These are phyloP conservation scores for Rhizophlyctis rosea DNA, from an alignment of 192 early-diverging fungal species.

Conservation along the genomic window DNA sequence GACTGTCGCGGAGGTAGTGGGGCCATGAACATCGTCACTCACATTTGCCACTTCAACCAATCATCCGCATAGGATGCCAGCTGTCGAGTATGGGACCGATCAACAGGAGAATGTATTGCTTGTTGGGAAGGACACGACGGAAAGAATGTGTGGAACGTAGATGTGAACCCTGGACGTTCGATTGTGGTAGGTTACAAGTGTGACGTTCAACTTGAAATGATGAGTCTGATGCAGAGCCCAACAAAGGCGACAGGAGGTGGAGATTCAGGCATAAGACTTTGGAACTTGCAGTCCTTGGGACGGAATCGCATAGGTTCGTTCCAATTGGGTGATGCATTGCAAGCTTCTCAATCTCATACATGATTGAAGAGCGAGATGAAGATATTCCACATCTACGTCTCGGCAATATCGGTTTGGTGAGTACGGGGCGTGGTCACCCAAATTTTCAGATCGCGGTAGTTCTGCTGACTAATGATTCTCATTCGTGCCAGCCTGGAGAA, in stretches of 20 bases:
- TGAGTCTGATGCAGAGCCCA: neutral
- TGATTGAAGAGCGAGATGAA: no score
- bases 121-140: slow-evolving; percentile 77
- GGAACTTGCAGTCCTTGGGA: slow-evolving; percentile 39
- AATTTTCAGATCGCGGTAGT: no score
- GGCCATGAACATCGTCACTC: neutral
- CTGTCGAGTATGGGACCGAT: slow-evolving; percentile 70
- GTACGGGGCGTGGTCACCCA: no score
- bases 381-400: no score
- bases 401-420: no score
- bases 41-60: slow-evolving; percentile 4
- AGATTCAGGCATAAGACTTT: slow-evolving; percentile 75
- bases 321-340: neutral
- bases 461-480: no score
- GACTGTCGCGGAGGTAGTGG: slow-evolving; percentile 62
- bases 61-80: slow-evolving; percentile 56
- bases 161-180: slow-evolving; percentile 47
- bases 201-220: neutral
- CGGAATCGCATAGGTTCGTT: slow-evolving; percentile 10
- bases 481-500: no score
- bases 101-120: slow-evolving; percentile 52
- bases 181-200: slow-evolving; percentile 38
- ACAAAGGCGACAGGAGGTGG: slow-evolving; percentile 68
- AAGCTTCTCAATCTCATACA: neutral
- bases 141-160: slow-evolving; percentile 81